These are phyloP conservation scores for Lasiosphaeriaceae sp. DNA, from an alignment of 495 filamentous ascomycete species.

Conservation along the genomic window DNA sequence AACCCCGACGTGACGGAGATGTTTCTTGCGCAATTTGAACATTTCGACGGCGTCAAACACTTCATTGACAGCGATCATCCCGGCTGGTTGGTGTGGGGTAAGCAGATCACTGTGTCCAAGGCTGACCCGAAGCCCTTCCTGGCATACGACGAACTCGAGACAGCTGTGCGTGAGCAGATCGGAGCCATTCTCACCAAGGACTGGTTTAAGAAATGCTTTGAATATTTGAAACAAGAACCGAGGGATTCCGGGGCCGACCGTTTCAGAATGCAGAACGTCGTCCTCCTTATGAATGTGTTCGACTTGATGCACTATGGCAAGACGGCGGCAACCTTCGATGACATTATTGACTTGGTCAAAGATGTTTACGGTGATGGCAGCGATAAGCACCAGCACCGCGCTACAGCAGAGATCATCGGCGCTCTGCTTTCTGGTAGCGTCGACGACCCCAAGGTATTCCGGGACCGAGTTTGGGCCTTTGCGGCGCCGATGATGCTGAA, in stretches of 20 bases:
- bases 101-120: conserved; percentile 73
- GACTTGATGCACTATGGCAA: conserved; percentile 75
- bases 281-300: conserved; percentile 83
- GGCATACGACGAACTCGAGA: conserved; percentile 81
- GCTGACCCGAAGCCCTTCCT: conserved; percentile 65
- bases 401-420: conserved; percentile 89
- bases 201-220: conserved; percentile 87
- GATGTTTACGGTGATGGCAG: conserved; percentile 83
- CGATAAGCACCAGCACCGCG: conserved; percentile 97
- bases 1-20: conserved; percentile 74
- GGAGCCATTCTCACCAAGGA: conserved; percentile 71
- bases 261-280: conserved; percentile 80
- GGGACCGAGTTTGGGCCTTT: conserved; percentile 78
- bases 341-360: conserved; percentile 74
- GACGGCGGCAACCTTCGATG: conserved; percentile 75
- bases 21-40: conserved; percentile 73
- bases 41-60: conserved; percentile 71
- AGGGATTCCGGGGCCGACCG: conserved; percentile 78
- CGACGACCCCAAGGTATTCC: conserved; percentile 64
- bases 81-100: conserved; percentile 95
- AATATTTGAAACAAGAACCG: conserved; percentile 94
- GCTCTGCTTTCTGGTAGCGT: conserved; percentile 72
- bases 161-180: conserved; percentile 70
- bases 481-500: conserved; percentile 82
- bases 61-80: conserved; percentile 90